Conservation (phyloP, 2,329 filamentous ascomycete species). For the Metarhizium robertsii region DNA sequence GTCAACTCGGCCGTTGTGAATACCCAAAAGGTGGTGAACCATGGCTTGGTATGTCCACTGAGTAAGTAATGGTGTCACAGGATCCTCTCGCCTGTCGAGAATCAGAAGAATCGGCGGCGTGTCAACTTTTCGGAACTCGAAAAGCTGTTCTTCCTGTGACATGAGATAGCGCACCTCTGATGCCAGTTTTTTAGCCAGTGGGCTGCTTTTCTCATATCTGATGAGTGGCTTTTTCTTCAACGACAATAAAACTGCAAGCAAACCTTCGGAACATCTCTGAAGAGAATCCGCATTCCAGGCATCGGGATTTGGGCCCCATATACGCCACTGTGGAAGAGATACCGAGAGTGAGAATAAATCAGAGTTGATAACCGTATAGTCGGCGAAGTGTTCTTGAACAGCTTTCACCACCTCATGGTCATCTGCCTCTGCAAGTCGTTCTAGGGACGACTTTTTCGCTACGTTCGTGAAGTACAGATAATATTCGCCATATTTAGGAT, state of each 20-base stretch:
- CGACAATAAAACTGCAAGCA: slow-evolving; percentile 74
- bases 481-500: slow-evolving; percentile 97
- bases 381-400: slow-evolving; percentile 93
- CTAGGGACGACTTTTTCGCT: slow-evolving; percentile 89
- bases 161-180: slow-evolving; percentile 88
- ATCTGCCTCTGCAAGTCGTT: slow-evolving; percentile 89
- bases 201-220: slow-evolving; percentile 83
- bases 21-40: slow-evolving; percentile 93
- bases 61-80: slow-evolving; percentile 84
- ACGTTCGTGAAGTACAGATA: slow-evolving; percentile 97
- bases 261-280: slow-evolving; percentile 76
- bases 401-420: slow-evolving; percentile 93
- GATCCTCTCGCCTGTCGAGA: slow-evolving; percentile 85
- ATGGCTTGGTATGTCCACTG: slow-evolving; percentile 99
- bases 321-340: slow-evolving; percentile 58
- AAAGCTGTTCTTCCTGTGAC: slow-evolving; percentile 90
- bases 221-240: slow-evolving; percentile 96
- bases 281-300: slow-evolving; percentile 85
- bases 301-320: slow-evolving; percentile 78
- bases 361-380: slow-evolving; percentile 90
- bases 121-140: slow-evolving; percentile 91
- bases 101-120: slow-evolving; percentile 89
- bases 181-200: slow-evolving; percentile 84
- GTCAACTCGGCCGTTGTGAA: slow-evolving; percentile 90
- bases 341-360: slow-evolving; percentile 81